These are phyloP conservation scores for Crucibulum laeve DNA, from an alignment of 768 basidiomycete species.

Conservation along the genomic window DNA sequence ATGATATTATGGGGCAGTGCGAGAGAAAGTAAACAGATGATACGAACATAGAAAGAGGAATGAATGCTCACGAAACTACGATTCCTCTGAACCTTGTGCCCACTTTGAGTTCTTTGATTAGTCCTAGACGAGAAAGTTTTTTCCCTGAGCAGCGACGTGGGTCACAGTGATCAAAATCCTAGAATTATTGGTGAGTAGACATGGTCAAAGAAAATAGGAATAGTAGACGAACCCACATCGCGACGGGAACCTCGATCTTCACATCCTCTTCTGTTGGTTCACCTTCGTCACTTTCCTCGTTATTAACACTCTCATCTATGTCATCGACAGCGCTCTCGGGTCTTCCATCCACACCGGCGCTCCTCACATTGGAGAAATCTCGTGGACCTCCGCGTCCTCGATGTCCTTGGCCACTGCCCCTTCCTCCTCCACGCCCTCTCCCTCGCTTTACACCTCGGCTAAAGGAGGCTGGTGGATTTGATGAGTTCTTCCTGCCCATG, in stretches of 20 bases:
- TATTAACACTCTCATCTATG: constrained; percentile 26
- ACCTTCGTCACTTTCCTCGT: constrained; percentile 26
- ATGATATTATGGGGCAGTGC: background rate
- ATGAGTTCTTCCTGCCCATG: constrained; percentile 17
- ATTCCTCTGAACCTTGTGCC: constrained; percentile 87
- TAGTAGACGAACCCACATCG: constrained; percentile 83
- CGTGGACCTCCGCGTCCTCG: too few species aligned
- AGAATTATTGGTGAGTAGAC: constrained; percentile 2
- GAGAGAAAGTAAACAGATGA: constrained; percentile 1
- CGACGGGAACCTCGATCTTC: constrained; percentile 68
- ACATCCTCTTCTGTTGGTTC: constrained; percentile 19
- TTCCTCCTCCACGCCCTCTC: constrained; percentile 19
- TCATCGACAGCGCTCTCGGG: constrained; percentile 59
- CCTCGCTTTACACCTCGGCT: constrained; percentile 22
- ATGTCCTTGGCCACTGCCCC: constrained; percentile 10
- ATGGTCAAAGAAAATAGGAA: background rate
- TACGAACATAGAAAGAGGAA: constrained; percentile 1
- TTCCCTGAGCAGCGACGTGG: constrained; percentile 81
- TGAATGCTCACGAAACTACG: constrained; percentile 79
- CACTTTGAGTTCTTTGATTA: constrained; percentile 80
- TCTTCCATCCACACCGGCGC: constrained; percentile 27
- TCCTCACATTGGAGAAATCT: background rate
- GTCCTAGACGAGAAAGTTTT: constrained; percentile 79
- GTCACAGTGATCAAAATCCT: constrained; percentile 99
- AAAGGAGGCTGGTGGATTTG: background rate